Base-by-base conservation (phyloP, 2,329 filamentous ascomycete species). In the Cladophialophora chaetospira region DNA sequence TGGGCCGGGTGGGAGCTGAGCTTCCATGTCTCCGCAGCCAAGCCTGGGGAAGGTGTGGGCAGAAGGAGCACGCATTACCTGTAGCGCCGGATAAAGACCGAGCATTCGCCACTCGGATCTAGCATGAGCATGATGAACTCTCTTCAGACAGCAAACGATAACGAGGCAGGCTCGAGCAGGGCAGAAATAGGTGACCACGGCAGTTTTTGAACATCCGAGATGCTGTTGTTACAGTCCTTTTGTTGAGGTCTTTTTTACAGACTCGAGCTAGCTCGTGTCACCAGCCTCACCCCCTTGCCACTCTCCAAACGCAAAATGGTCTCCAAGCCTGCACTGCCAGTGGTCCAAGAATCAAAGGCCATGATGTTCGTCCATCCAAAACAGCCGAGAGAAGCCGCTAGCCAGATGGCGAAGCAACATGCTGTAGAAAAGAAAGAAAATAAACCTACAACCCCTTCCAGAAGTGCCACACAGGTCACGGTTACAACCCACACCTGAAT, bases 21-120 rank as follows among this genome's bases (percentile, higher is more conserved):
- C 57, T 59, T 59, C 57, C 57, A 44, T 59, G 55, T 56, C 57
- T 59, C 57, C 57, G 57, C 52, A 55, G 29, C 51, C 43, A 53
- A 54, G 49, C 21, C 51, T 48, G 57, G 53, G 53, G 57, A 45
- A 60, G 3, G 10, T 40, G 17, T 47, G 54, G 40, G 38, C 25
- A 23, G 36, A 57, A 42, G 54, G 47, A 49, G n/a, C 13, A 33
- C 8, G 29, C 29, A 33, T 33, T n/a, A n/a, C n/a, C n/a, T n/a
- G n/a, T n/a, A n/a, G n/a, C n/a, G n/a, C n/a, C 36, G 15, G 36
- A 40, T 40, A 40, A 40, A 15, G 15, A 21, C 36, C 36, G 36
- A 15, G 6, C 36, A 21, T 3, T 40, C 36, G 36, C 36, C 36
- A 40, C 36, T 17, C 17, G 5, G 8, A 19, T 17, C 15, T 8